Conservation (phyloP, 2,329 filamentous ascomycete genomes). For the Beauveria australis region DNA sequence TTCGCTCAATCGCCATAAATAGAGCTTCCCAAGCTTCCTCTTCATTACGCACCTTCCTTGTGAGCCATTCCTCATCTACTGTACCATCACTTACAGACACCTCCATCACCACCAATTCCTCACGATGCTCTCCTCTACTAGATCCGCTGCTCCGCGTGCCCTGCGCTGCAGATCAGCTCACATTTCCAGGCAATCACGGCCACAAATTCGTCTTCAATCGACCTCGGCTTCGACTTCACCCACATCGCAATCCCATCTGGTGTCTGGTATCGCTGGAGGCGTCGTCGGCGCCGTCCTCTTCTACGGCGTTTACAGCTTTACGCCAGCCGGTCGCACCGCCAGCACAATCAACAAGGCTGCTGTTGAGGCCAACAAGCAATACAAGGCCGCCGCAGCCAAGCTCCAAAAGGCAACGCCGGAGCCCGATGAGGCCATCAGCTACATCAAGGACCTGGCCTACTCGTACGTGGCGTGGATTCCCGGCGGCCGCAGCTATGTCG, state of each 20-base stretch:
- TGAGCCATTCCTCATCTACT: not conserved
- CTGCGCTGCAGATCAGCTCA: not conserved
- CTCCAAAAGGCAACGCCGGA: constrained; percentile 55
- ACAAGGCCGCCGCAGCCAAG: constrained; percentile 50
- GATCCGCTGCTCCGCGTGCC: not conserved
- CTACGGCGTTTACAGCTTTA: constrained; percentile 36
- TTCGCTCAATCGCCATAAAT: not conserved
- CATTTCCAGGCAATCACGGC: not conserved
- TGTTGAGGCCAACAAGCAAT: constrained; percentile 51
- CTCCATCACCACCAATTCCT: not conserved
- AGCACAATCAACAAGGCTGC: constrained; percentile 38
- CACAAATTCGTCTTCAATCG: constrained; percentile 32
- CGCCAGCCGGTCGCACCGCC: constrained; percentile 33
- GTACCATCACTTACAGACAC: not conserved
- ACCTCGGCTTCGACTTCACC: constrained; percentile 21
- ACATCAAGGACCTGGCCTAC: constrained; percentile 57
- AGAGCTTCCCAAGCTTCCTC: not conserved
- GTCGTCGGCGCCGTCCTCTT: constrained; percentile 33
- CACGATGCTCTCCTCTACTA: constrained; percentile 3
- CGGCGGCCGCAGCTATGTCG: constrained; percentile 60
- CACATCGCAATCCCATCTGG: constrained; percentile 25
- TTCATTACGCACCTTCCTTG: not conserved
- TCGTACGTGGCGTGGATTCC: constrained; percentile 66
- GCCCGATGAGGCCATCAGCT: constrained; percentile 57
- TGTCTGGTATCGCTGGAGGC: constrained; percentile 35